Percentiles rank a stretch among this genome's conserved stretches.
phyloP scores from a whole-genome alignment of 768 basidiomycete species.

The Mycena sanguinolenta region DNA sequence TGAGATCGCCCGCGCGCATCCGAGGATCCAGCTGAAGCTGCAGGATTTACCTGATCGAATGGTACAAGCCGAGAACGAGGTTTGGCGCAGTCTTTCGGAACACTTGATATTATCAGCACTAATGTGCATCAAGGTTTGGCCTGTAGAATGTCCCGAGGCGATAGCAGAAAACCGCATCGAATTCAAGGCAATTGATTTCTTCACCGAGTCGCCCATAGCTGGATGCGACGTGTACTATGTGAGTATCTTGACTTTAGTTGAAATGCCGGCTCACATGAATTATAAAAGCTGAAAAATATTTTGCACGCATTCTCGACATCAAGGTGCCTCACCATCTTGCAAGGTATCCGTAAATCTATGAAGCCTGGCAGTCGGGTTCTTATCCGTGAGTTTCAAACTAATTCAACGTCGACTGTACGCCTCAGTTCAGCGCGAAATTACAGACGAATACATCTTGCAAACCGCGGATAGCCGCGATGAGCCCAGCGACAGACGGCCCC shows the following conservation, averaged over 20 bases:
- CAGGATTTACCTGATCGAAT: slow-evolving; percentile 45
- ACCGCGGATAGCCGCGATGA: slow-evolving; percentile 10
- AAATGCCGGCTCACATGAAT: background rate
- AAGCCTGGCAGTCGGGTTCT: slow-evolving; percentile 34
- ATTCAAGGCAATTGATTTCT: slow-evolving; percentile 56
- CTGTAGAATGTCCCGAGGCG: slow-evolving; percentile 48
- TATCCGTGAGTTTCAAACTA: slow-evolving; percentile 19
- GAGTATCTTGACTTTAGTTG: slow-evolving; percentile 24
- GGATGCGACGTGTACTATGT: slow-evolving; percentile 59
- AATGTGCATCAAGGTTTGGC: slow-evolving; percentile 41
- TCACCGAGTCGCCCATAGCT: slow-evolving; percentile 50
- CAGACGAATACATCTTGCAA: slow-evolving; percentile 34
- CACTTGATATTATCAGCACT: too few species aligned
- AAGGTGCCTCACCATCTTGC: slow-evolving; percentile 28
- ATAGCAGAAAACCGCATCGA: slow-evolving; percentile 50
- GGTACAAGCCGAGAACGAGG: slow-evolving; percentile 38
- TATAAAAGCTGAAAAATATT: slow-evolving; percentile 31
- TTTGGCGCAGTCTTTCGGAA: background rate
- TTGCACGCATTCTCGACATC: slow-evolving; percentile 27
- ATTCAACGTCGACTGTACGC: background rate
- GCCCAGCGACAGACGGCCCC: slow-evolving; percentile 6
- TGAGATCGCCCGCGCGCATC: slow-evolving; percentile 41
- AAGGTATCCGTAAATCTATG: slow-evolving; percentile 32
- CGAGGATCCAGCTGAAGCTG: slow-evolving; percentile 43
- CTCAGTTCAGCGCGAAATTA: background rate